phyloP scores from a whole-genome alignment of 805 yeast species.

The Teunomyces stri region DNA sequence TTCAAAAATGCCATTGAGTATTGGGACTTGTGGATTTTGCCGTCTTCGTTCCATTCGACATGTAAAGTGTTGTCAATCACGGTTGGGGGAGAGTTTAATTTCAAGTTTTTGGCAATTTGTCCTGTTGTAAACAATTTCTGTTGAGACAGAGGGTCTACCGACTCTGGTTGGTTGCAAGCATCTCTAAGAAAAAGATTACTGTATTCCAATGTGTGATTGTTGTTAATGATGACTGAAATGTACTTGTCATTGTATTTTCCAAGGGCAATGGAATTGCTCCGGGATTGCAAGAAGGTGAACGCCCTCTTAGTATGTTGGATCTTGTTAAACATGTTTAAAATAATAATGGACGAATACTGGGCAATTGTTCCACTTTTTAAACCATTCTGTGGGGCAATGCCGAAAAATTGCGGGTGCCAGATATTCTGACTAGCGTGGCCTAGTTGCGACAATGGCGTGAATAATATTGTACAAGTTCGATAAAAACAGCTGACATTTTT shows the following conservation, averaged over 20 bases:
- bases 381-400: slow-evolving; percentile 4
- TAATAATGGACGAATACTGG: neutral
- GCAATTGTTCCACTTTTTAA: neutral
- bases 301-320: neutral
- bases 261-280: slow-evolving; percentile 11
- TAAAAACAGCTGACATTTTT: neutral
- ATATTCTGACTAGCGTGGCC: neutral
- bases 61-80: slow-evolving; percentile 31
- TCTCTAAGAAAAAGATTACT: slow-evolving; percentile 64
- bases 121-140: slow-evolving; percentile 70
- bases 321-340: neutral
- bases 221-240: slow-evolving; percentile 22
- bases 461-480: neutral
- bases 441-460: neutral
- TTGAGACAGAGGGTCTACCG: slow-evolving; percentile 53
- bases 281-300: neutral
- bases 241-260: slow-evolving; percentile 19
- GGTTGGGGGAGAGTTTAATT: slow-evolving; percentile 35
- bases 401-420: neutral
- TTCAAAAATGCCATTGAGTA: slow-evolving; percentile 49
- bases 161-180: slow-evolving; percentile 47
- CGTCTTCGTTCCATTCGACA: slow-evolving; percentile 40
- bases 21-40: slow-evolving; percentile 21
- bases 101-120: slow-evolving; percentile 32
- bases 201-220: slow-evolving; percentile 31